phyloP scores from a whole-genome alignment of 2,329 filamentous ascomycete genomes.

The Botrytis cinerea region DNA sequence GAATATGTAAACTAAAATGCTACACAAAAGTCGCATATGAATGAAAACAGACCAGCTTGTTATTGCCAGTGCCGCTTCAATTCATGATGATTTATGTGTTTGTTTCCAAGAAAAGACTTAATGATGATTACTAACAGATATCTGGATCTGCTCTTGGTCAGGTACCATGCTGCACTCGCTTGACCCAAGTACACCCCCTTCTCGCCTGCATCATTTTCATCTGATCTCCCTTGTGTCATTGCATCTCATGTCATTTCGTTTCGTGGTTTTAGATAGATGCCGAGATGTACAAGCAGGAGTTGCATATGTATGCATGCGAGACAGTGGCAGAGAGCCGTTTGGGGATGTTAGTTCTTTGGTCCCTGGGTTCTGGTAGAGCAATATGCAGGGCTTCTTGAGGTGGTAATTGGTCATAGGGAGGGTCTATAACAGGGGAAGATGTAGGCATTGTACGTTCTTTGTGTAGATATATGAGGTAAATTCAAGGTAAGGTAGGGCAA shows the following conservation, averaged over 20 bases:
- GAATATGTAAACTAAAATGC: conserved; percentile 4
- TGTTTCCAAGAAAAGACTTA: conserved; percentile 18
- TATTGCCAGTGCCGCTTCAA: conserved; percentile 18
- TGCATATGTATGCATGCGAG: not conserved
- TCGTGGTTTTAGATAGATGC: not conserved
- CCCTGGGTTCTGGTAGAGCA: not conserved
- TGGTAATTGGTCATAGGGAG: not conserved
- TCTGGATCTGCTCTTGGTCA: not conserved
- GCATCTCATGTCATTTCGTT: not conserved
- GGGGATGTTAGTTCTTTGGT: not conserved
- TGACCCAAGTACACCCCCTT: not conserved
- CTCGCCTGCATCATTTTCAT: not conserved
- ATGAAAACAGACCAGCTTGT: conserved; percentile 18
- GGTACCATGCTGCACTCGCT: not conserved
- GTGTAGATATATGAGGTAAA: not conserved
- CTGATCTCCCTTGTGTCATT: not conserved
- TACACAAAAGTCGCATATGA: conserved; percentile 9
- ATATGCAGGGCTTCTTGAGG: not conserved
- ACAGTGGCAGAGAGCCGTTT: not conserved
- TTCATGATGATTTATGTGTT: not conserved
- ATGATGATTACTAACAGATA: conserved; percentile 11
- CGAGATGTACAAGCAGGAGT: not conserved
- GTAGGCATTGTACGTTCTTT: too few relatives aligned
- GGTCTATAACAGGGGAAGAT: too few relatives aligned
- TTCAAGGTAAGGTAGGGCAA: not conserved